Conservation (phyloP, 2,329 filamentous ascomycete genomes). For the Coniochaeta sp. region DNA sequence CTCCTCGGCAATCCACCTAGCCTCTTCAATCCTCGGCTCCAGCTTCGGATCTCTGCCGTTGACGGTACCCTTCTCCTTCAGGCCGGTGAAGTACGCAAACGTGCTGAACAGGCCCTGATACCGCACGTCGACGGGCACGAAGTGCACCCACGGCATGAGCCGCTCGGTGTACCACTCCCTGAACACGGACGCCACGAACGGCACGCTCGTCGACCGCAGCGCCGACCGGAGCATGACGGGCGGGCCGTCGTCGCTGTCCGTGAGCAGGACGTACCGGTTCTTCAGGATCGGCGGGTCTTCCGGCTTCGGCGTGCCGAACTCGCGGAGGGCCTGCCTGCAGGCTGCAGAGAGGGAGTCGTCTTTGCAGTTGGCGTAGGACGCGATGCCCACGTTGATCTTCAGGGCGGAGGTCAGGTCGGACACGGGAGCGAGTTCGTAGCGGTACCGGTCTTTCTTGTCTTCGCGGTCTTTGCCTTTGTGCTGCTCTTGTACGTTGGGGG, state of each 20-base stretch:
- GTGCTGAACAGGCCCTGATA: constrained; percentile 69
- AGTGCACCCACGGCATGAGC: constrained; percentile 70
- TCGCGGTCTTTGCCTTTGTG: constrained; percentile 1
- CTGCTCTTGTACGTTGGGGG: constrained; percentile 11
- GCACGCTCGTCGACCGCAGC: constrained; percentile 58
- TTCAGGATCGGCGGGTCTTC: constrained; percentile 43
- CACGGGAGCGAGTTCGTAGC: constrained; percentile 47
- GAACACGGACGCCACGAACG: constrained; percentile 67
- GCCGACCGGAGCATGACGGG: constrained; percentile 53
- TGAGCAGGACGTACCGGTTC: constrained; percentile 64
- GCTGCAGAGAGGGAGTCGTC: constrained; percentile 19
- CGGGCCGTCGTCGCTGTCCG: constrained; percentile 65
- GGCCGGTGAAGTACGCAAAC: constrained; percentile 65
- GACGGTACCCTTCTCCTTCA: constrained; percentile 33
- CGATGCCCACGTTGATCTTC: constrained; percentile 52
- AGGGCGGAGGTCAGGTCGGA: constrained; percentile 46
- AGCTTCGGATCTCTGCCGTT: constrained; percentile 41
- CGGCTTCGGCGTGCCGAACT: constrained; percentile 12
- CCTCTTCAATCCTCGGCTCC: constrained; percentile 44
- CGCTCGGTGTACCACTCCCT: constrained; percentile 74
- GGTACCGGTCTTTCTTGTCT: constrained; percentile 33
- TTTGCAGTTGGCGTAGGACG: constrained; percentile 46
- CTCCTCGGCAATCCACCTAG: constrained; percentile 57
- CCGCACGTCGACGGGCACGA: constrained; percentile 68
- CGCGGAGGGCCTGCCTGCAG: constrained; percentile 24